Base-by-base conservation (phyloP, 768 basidiomycete species). In the Rhodotorula babjevae region DNA sequence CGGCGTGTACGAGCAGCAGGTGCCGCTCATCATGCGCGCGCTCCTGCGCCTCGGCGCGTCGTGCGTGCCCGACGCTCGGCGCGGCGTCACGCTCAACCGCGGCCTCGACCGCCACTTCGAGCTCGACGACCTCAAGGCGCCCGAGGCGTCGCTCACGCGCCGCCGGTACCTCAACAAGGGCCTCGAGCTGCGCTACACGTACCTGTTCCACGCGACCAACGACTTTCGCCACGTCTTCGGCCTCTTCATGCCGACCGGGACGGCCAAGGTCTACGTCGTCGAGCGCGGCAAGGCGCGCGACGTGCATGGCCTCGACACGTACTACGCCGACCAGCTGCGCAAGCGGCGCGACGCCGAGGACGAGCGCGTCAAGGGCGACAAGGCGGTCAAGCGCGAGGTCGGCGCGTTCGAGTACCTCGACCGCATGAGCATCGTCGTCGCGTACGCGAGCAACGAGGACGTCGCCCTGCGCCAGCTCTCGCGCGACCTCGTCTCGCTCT, bases 1-100 rank as follows among this genome's bases (percentile, higher is more conserved):
- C 77, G 93, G 92, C 2, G 90, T 96, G 8, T 99, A 89, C 78
- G 96, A 99, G 82, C 84, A 89, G 29, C 93, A 98, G 85, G 92
- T 93, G 25, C 92, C 96, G 15, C 85, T 95, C 27, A 82, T 88
- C 60, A 85, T 90, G 67, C 90, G 95, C 47, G 91, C 88, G 10
- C 79, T 98, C 36, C 82, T 98, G 27, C 88, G 85, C 67, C 84
- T 98, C 36, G 96, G 96, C 7, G 91, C 90, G 75, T 87, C 89
- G 2, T 97, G 94, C 79, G 82, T 84, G 2, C 83, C 88, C 42
- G 87, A 86, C 53, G 87, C 89, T 73, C 81, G 83, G 19, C 85
- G 85, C 14, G 74, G 80, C 21, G 84, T 89, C 76, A 91, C 90
- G 2, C 83, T 99, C 71, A 93, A 88, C 74, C 84, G 88, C 57